Percentiles rank a stretch among this genome's conserved stretches.
Conservation (phyloP, 805 yeast species). For the Sugiyamaella valdiviana region DNA sequence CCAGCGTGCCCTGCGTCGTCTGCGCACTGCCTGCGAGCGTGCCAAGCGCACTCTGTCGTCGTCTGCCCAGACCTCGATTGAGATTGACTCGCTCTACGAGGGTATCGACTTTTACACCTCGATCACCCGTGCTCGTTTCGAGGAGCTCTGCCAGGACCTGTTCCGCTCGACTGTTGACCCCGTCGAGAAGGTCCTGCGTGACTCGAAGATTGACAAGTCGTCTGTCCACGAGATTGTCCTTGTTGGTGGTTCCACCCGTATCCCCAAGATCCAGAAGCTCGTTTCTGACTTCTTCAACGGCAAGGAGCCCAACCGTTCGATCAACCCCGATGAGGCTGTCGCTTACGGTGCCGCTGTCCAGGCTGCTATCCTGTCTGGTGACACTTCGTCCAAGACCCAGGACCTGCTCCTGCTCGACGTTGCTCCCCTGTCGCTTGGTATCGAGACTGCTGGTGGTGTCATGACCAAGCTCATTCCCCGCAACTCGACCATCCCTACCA, state of each 20-base stretch:
- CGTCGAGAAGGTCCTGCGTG: conserved; percentile 89
- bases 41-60: conserved; percentile 98
- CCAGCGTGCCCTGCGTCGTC: conserved; percentile 97
- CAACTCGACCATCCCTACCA: conserved; percentile 96
- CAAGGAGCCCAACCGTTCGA: conserved; percentile 93
- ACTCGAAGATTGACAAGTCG: conserved; percentile 84
- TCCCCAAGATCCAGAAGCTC: conserved; percentile 93
- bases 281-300: conserved; percentile 96
- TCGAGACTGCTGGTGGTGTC: conserved; percentile 99
- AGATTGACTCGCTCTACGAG: conserved; percentile 90
- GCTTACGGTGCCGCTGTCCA: conserved; percentile 99
- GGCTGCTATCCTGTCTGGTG: conserved; percentile 95
- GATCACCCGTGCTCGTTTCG: conserved; percentile 95
- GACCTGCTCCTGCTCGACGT: conserved; percentile 92
- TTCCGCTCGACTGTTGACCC: conserved; percentile 93
- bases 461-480: conserved; percentile 98
- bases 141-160: conserved; percentile 88
- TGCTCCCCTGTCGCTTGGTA: conserved; percentile 95
- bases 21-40: conserved; percentile 98
- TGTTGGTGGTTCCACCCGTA: conserved; percentile 98
- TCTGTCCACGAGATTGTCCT: conserved; percentile 86
- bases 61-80: conserved; percentile 89
- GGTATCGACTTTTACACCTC: conserved; percentile 96
- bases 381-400: conserved; percentile 92
- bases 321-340: conserved; percentile 98